Conservation (phyloP, 441 rosid genomes). For the Corymbia citriodora region DNA sequence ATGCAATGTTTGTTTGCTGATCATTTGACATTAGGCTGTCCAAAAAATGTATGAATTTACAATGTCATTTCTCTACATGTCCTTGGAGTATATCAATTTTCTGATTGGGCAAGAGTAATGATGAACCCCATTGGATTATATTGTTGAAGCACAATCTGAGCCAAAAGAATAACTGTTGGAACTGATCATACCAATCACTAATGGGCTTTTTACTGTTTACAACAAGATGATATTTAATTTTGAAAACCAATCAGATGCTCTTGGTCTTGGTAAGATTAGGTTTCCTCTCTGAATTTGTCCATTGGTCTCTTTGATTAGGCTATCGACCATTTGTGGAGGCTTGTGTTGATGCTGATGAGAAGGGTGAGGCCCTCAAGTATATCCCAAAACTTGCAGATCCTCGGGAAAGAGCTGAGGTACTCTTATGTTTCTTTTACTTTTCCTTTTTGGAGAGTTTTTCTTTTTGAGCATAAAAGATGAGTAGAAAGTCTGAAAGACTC, state of each 20-base stretch:
- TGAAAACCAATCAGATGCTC: not conserved
- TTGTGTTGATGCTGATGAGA: conserved; percentile 86
- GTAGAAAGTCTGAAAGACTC: not conserved
- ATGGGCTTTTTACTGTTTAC: not conserved
- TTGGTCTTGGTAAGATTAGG: not conserved
- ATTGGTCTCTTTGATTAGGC: conserved; percentile 33
- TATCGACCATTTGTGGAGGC: conserved; percentile 97
- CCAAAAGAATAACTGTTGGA: not conserved
- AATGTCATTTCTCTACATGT: not conserved
- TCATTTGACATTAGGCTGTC: not conserved
- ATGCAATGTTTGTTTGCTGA: not conserved
- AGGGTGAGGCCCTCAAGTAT: conserved; percentile 88
- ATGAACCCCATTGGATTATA: not conserved
- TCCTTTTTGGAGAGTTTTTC: not conserved
- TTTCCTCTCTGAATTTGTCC: not conserved
- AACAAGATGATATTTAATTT: not conserved
- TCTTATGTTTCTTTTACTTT: not conserved
- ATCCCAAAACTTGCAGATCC: conserved; percentile 91
- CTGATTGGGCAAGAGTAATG: not conserved
- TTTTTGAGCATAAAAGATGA: not conserved
- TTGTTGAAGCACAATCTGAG: not conserved
- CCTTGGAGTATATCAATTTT: not conserved
- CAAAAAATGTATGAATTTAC: not conserved
- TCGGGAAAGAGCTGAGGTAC: conserved; percentile 90
- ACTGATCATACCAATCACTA: not conserved